Percentiles rank a stretch among this genome's conserved stretches.
Conservation (phyloP, 169 alveolate species). For the Cryptosporidium sp. region DNA sequence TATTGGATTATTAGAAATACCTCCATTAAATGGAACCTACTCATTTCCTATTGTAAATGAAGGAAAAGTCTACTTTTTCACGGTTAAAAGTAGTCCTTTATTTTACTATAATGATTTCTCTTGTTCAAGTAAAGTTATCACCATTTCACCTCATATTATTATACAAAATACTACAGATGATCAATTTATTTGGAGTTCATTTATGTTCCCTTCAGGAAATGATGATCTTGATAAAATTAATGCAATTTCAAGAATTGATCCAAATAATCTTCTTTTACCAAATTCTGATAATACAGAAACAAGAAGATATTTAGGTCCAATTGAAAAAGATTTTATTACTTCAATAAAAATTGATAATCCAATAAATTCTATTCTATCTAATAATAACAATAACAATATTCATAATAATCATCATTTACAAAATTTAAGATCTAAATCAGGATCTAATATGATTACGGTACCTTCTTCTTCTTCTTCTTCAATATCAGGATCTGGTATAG, state of each 20-base stretch:
- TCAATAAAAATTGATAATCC: conserved; percentile 1
- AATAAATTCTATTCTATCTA: neutral
- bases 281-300: neutral
- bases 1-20: conserved; percentile 58
- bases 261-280: neutral
- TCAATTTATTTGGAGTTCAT: conserved; percentile 22
- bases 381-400: neutral
- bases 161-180: conserved; percentile 18
- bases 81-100: conserved; percentile 40
- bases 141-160: conserved; percentile 51
- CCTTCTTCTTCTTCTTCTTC: neutral
- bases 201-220: conserved; percentile 3
- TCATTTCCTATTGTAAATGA: conserved; percentile 65
- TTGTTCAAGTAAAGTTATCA: conserved; percentile 14
- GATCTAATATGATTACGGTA: no score
- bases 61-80: conserved; percentile 29
- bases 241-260: conserved; percentile 11
- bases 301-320: neutral
- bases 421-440: neutral
- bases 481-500: neutral
- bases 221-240: neutral
- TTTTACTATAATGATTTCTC: conserved; percentile 31
- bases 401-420: neutral
- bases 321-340: conserved; percentile 10
- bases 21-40: conserved; percentile 16